phyloP scores from a whole-genome alignment of 73 alveolate species.

The Durusdinium trenchii region DNA sequence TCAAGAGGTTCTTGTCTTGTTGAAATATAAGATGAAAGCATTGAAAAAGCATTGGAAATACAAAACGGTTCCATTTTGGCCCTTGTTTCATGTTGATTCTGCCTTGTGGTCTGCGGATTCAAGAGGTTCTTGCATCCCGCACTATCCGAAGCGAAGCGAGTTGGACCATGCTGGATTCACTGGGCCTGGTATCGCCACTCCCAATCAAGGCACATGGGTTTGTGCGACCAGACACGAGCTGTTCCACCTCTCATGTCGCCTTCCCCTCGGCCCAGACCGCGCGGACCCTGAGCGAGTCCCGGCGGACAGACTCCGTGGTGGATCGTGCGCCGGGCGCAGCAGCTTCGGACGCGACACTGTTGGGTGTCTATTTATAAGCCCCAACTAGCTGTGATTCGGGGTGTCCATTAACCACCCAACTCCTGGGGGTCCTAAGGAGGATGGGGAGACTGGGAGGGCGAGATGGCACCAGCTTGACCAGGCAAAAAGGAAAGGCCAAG shows the following conservation, averaged over 20 bases:
- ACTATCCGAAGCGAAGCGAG: too few relatives aligned
- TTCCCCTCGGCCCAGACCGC: slow-evolving; percentile 27
- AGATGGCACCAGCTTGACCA: too few relatives aligned
- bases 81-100: too few relatives aligned
- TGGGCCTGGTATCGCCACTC: too few relatives aligned
- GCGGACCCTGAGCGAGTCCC: slow-evolving; percentile 78
- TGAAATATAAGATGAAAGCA: too few relatives aligned
- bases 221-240: neutral
- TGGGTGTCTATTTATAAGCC: neutral
- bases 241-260: neutral
- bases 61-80: too few relatives aligned
- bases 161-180: too few relatives aligned
- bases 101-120: too few relatives aligned
- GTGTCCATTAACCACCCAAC: neutral
- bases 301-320: slow-evolving; percentile 67
- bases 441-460: neutral
- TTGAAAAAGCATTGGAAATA: too few relatives aligned
- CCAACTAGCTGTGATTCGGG: neutral
- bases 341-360: neutral
- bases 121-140: too few relatives aligned
- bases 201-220: neutral
- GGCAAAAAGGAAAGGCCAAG: too few relatives aligned
- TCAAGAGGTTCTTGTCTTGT: too few relatives aligned
- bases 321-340: slow-evolving; percentile 29
- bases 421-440: neutral